phyloP scores from a whole-genome alignment of 768 basidiomycete species.

The Sistotremastrum niveocremeum region DNA sequence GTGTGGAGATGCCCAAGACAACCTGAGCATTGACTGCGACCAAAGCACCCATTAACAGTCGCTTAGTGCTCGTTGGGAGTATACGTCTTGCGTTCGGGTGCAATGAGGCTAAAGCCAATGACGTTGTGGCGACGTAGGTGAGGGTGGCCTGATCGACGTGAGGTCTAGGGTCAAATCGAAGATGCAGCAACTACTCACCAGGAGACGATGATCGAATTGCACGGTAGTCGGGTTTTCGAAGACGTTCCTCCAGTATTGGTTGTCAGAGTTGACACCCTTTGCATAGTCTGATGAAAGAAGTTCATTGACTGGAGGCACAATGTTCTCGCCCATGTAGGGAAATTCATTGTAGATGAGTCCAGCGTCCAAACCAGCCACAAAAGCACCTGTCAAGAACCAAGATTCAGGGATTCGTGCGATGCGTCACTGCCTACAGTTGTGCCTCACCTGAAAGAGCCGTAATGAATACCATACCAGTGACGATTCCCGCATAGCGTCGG shows the following conservation, averaged over 20 bases:
- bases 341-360: conserved; percentile 98
- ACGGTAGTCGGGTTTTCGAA: conserved; percentile 97
- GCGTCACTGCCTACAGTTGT: conserved; percentile 2
- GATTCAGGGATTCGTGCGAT: background rate
- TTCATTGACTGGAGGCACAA: conserved; percentile 73
- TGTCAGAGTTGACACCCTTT: conserved; percentile 49
- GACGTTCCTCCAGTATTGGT: conserved; percentile 91
- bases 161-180: background rate
- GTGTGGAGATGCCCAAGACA: conserved; percentile 58
- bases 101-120: conserved; percentile 48
- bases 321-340: conserved; percentile 83
- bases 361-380: conserved; percentile 95
- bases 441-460: conserved; percentile 81
- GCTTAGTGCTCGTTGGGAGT: conserved; percentile 49
- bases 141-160: conserved; percentile 52
- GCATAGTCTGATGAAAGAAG: conserved; percentile 70
- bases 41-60: conserved; percentile 46
- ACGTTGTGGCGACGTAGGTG: conserved; percentile 58
- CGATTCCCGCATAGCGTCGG: conserved; percentile 26
- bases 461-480: conserved; percentile 72
- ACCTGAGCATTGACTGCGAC: conserved; percentile 80
- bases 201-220: conserved; percentile 89
- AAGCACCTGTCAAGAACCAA: conserved; percentile 52
- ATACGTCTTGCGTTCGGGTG: conserved; percentile 29
- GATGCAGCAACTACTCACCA: conserved; percentile 39